Evolutionary conservation across 2,329 filamentous ascomycete genomes (phyloP).

Genomic region (Lojkania enalia): DNA sequence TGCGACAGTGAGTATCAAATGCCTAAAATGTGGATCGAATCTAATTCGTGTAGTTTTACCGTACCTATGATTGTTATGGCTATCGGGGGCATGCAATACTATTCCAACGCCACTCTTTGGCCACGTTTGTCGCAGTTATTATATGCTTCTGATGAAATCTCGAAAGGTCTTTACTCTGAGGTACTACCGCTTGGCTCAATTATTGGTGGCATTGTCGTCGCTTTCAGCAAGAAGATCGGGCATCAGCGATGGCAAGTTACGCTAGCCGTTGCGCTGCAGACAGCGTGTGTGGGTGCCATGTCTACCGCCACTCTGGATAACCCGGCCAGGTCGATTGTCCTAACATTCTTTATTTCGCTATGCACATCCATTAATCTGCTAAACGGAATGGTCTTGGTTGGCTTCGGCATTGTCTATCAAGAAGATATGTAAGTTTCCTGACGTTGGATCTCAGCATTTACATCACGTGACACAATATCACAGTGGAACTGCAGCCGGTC

Average conservation of each 20-base stretch:
- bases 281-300: conserved; percentile 32
- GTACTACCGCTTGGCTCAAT: conserved; percentile 32
- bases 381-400: conserved; percentile 35
- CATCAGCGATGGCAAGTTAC: conserved; percentile 35
- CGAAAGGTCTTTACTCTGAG: conserved; percentile 31
- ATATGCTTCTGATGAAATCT: conserved; percentile 32
- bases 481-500: conserved; percentile 33
- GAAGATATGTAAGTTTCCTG: conserved; percentile 26
- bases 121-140: conserved; percentile 30
- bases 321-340: conserved; percentile 28
- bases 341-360: conserved; percentile 33
- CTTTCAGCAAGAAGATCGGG: conserved; percentile 32
- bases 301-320: conserved; percentile 30
- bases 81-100: conserved; percentile 37
- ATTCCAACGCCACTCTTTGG: conserved; percentile 36
- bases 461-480: not conserved
- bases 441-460: not conserved
- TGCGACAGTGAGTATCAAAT: conserved; percentile 20
- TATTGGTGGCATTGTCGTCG: conserved; percentile 32
- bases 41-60: conserved; percentile 21
- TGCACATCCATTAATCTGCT: conserved; percentile 33
- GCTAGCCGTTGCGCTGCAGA: conserved; percentile 31
- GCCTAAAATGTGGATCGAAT: not conserved
- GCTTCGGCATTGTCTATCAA: conserved; percentile 35
- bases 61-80: conserved; percentile 37